Conservation (phyloP, 331 rosid species). For the Malus hybrid region DNA sequence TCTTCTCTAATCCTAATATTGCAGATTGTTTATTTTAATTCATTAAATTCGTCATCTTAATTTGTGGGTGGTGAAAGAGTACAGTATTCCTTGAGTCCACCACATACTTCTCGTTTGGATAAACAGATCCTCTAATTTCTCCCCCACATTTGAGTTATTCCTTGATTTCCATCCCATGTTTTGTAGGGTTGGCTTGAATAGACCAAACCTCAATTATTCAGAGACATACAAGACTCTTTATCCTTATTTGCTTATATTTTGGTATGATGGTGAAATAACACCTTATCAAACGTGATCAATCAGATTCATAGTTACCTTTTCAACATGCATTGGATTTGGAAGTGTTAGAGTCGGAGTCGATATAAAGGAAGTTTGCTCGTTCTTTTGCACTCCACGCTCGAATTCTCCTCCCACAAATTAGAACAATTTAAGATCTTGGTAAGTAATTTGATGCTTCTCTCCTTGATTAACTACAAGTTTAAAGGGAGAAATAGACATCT, state of each 20-base stretch:
- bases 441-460: neutral
- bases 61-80: no score
- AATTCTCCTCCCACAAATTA: no score
- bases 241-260: neutral
- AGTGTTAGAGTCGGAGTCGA: neutral
- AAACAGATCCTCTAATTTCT: no score
- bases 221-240: neutral
- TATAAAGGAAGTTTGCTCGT: no score
- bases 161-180: neutral
- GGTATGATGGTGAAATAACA: neutral
- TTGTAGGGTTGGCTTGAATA: conserved; percentile 4
- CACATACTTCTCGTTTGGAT: no score
- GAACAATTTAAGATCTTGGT: neutral
- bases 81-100: no score
- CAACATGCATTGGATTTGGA: neutral
- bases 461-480: neutral
- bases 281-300: neutral
- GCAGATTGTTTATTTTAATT: no score
- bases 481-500: neutral
- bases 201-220: conserved; percentile 11
- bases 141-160: neutral
- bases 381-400: no score
- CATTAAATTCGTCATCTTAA: no score
- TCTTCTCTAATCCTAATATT: no score
- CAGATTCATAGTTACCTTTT: neutral